Percentiles rank a stretch among this genome's conserved stretches.
Evolutionary conservation across 2,329 filamentous ascomycete genomes (phyloP).

Genomic region (Fusarium tupiense): DNA sequence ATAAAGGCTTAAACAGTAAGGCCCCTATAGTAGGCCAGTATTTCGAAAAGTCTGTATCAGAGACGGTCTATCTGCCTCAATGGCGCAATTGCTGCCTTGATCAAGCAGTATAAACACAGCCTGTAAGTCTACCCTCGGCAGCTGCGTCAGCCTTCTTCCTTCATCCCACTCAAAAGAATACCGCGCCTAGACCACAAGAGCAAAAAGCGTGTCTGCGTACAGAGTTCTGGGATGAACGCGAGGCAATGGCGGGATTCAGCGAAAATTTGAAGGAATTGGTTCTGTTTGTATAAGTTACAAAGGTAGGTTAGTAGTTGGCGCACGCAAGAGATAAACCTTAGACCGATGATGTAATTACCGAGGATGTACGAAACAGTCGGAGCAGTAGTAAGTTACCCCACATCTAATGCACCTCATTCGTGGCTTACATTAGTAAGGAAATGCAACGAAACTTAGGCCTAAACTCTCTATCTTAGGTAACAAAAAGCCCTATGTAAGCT

Average conservation of each 20-base stretch:
- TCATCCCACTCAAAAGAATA: too few relatives aligned
- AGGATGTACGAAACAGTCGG: conserved; percentile 15
- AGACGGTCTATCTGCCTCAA: not conserved
- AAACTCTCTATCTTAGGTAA: too few relatives aligned
- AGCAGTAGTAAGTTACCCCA: not conserved
- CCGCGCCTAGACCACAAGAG: too few relatives aligned
- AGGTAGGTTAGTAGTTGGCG: too few relatives aligned
- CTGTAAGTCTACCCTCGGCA: not conserved
- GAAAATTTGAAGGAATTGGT: too few relatives aligned
- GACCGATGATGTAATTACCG: conserved; percentile 38
- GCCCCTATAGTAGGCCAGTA: not conserved
- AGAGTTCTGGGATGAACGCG: too few relatives aligned
- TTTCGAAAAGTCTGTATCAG: not conserved
- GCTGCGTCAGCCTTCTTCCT: not conserved
- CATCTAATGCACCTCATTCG: not conserved
- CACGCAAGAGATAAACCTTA: not conserved
- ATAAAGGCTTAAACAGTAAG: not conserved
- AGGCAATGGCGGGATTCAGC: too few relatives aligned
- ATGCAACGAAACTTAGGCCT: too few relatives aligned
- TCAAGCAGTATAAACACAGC: not conserved
- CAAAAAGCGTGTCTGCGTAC: too few relatives aligned
- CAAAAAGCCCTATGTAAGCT: too few relatives aligned
- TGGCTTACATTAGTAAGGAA: not conserved
- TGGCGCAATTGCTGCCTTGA: not conserved
- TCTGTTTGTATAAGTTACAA: too few relatives aligned